Evolutionary conservation across 1,284 basidiomycete species (phyloP), one percentile per base, ranked within the genome.

Genomic region (Apiotrichum sp.): DNA sequence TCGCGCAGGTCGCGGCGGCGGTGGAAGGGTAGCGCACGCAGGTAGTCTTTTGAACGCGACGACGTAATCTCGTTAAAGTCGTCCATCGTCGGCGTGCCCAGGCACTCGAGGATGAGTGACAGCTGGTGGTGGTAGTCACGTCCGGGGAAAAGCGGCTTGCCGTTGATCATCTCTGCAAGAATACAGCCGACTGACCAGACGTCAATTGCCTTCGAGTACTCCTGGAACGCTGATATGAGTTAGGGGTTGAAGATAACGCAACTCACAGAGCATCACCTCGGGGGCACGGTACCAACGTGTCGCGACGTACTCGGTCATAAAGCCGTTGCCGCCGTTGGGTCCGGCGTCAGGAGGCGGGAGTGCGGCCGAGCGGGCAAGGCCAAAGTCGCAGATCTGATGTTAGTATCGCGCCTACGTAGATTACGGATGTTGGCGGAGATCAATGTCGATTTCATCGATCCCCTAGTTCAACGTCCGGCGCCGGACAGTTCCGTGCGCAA

Each of bases 161-260:
- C 89, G 59, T 84, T 88, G 16, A 96, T 80, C 91, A 96, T 95
- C 76, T 96, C 92, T 0, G 92, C 92, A 13, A 95, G 79, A 6
- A 96, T 90, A 72, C 92, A 95, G 2, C 92, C 92, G 3, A 95
- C 89, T 59, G 85, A 87, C 92, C 92, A 96, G 65, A 93, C 84
- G 68, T 95, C 90, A 71, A 95, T 93, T 0, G 91, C 89, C 49
- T 87, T 86, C 1, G 89, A 92, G 71, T 95, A 93, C 76, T 93
- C 86, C 71, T 93, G 92, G 79, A 93, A 93, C 0, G 91, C 75
- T 77, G 54, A 7, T 3, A 39, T 52, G 22, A 58, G 50, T 29
- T 22, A 22, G 46, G n/a, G 34, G 31, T 14, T 31, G n/a, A 31
- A 11, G 7, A 16, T 0, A 22, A n/a, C 6, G 4, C 14, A 11